These are phyloP conservation scores for Lolium perenne DNA, from an alignment of 176 grass and related monocot genomes.

Conservation along the genomic window DNA sequence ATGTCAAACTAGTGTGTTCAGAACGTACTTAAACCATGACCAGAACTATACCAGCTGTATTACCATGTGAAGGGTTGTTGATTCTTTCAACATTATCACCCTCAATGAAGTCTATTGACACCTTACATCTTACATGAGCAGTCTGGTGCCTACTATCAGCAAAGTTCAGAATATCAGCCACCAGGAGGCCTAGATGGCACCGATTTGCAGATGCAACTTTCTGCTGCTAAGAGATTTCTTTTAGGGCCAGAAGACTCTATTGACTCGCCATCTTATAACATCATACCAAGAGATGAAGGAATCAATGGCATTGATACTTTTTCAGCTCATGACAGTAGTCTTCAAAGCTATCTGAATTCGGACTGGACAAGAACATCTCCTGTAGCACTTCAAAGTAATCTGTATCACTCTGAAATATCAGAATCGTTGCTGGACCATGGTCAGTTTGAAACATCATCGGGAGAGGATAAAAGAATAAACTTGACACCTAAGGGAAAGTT, in stretches of 20 bases:
- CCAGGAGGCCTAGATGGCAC: slow-evolving; percentile 47
- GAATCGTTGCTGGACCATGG: slow-evolving; percentile 54
- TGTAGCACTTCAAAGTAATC: slow-evolving; percentile 45
- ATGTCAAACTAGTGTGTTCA: slow-evolving; percentile 15
- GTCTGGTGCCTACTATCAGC: slow-evolving; percentile 46
- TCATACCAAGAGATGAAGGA: slow-evolving; percentile 27
- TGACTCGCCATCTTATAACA: slow-evolving; percentile 63
- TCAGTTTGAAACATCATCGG: slow-evolving; percentile 60
- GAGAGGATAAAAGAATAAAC: slow-evolving; percentile 48
- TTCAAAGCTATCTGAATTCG: slow-evolving; percentile 37
- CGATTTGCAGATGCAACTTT: slow-evolving; percentile 68
- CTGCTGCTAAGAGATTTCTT: slow-evolving; percentile 85
- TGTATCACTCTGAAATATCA: slow-evolving; percentile 50
- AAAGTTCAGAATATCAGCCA: slow-evolving; percentile 51
- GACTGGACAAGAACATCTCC: slow-evolving; percentile 62
- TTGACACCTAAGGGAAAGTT: slow-evolving; percentile 64
- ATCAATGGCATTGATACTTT: slow-evolving; percentile 37
- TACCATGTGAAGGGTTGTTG: slow-evolving; percentile 22
- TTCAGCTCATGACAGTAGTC: slow-evolving; percentile 52
- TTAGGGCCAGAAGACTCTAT: slow-evolving; percentile 68
- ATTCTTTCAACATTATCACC: slow-evolving; percentile 22
- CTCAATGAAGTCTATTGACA: slow-evolving; percentile 43
- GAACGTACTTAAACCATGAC: not conserved
- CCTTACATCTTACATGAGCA: slow-evolving; percentile 48
- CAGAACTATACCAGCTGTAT: slow-evolving; percentile 7